These are phyloP conservation scores for Ballota nigra DNA, from an alignment of 257 asterid genomes.

Conservation along the genomic window DNA sequence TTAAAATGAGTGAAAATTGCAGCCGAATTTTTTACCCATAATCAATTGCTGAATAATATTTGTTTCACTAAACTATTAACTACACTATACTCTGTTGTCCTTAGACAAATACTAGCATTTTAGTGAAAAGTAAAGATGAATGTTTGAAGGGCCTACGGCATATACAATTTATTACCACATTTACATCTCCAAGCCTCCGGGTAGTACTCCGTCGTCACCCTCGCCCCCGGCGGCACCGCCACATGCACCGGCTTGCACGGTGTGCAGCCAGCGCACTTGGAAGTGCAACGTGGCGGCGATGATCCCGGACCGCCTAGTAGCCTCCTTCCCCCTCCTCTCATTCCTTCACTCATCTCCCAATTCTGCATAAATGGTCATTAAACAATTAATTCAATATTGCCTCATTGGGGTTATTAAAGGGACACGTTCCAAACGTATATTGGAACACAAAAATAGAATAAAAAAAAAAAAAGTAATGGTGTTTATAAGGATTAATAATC, in stretches of 20 bases:
- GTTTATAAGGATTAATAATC: background rate
- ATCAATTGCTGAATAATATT: background rate
- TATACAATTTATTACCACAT: constrained; percentile 56
- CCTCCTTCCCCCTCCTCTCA: constrained; percentile 33
- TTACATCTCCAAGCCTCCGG: constrained; percentile 76
- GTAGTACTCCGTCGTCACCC: constrained; percentile 60
- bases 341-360: background rate
- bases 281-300: constrained; percentile 62
- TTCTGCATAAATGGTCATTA: constrained; percentile 11
- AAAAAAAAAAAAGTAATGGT: background rate
- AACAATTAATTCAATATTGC: background rate
- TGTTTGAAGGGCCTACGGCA: constrained; percentile 32
- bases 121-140: background rate
- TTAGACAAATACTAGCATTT: background rate
- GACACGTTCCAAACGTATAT: background rate
- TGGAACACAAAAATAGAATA: background rate
- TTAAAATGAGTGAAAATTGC: no score
- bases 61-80: background rate
- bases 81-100: constrained; percentile 8
- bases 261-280: constrained; percentile 52
- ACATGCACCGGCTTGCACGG: constrained; percentile 68
- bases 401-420: background rate
- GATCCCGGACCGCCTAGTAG: constrained; percentile 57
- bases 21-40: background rate
- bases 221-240: constrained; percentile 69